Conservation (phyloP, 2,329 filamentous ascomycete species). For the Helotiales sp. region DNA sequence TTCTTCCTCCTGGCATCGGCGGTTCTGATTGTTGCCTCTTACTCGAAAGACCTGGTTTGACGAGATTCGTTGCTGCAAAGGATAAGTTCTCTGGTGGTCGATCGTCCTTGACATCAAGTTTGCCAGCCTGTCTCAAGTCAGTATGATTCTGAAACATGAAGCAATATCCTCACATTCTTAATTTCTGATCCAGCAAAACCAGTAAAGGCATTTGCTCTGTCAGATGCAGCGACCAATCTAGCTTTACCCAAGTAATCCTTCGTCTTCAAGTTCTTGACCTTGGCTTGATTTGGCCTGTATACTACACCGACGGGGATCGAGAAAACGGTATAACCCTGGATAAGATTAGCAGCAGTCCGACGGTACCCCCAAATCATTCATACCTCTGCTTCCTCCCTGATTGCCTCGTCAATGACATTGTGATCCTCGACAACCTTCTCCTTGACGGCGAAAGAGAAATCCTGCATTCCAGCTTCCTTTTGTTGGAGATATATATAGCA, state of each 20-base stretch:
- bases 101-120: conserved; percentile 68
- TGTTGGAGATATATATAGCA: conserved; percentile 98
- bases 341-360: conserved; percentile 19
- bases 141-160: background rate
- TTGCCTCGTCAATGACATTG: conserved; percentile 97
- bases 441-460: conserved; percentile 86
- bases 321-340: conserved; percentile 93
- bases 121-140: conserved; percentile 45
- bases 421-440: conserved; percentile 97
- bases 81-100: conserved; percentile 82
- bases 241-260: conserved; percentile 98
- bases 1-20: conserved; percentile 69
- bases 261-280: conserved; percentile 96
- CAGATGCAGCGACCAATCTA: conserved; percentile 85
- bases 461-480: conserved; percentile 85
- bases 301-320: conserved; percentile 95
- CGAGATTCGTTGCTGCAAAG: conserved; percentile 88
- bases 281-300: conserved; percentile 94
- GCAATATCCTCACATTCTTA: conserved; percentile 58
- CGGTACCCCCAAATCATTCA: conserved; percentile 20
- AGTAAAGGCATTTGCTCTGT: conserved; percentile 77
- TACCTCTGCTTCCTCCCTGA: conserved; percentile 89
- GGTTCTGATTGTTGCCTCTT: conserved; percentile 85
- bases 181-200: conserved; percentile 79
- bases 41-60: conserved; percentile 80